These are phyloP conservation scores for Diplodia sapinea DNA, from an alignment of 2,329 filamentous ascomycete species.

Conservation along the genomic window DNA sequence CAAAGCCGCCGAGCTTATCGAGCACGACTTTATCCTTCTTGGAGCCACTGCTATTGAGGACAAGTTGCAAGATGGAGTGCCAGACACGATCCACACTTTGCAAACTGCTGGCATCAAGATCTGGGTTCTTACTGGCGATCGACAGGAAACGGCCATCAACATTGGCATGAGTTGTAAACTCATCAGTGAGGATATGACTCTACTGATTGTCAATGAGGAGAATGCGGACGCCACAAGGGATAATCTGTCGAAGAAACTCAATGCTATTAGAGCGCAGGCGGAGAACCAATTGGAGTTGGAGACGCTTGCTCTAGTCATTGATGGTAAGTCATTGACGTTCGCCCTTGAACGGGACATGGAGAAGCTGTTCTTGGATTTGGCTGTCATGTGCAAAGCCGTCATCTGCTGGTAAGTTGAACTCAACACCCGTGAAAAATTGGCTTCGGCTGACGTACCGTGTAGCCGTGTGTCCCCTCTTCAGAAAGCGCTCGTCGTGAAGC, in stretches of 20 bases:
- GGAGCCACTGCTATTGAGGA: slow-evolving; percentile 98
- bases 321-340: slow-evolving; percentile 92
- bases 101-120: slow-evolving; percentile 98
- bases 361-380: slow-evolving; percentile 89
- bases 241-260: slow-evolving; percentile 91
- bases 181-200: slow-evolving; percentile 97
- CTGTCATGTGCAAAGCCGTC: slow-evolving; percentile 97
- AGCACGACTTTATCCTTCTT: slow-evolving; percentile 87
- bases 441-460: slow-evolving; percentile 25
- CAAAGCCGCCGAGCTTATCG: slow-evolving; percentile 95
- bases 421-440: not conserved
- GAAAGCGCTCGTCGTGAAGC: slow-evolving; percentile 96
- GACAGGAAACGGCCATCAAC: slow-evolving; percentile 98
- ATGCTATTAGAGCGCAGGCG: slow-evolving; percentile 84
- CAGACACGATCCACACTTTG: slow-evolving; percentile 95
- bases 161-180: slow-evolving; percentile 99
- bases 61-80: slow-evolving; percentile 93
- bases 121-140: slow-evolving; percentile 96
- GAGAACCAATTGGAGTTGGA: slow-evolving; percentile 80
- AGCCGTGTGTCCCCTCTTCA: slow-evolving; percentile 96
- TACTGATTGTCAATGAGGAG: slow-evolving; percentile 96
- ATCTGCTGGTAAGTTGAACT: slow-evolving; percentile 71
- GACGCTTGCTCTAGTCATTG: slow-evolving; percentile 88
- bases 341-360: slow-evolving; percentile 94
- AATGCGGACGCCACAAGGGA: slow-evolving; percentile 76